phyloP scores from a whole-genome alignment of 805 yeast genomes.

The Lipomyces yamadae region DNA sequence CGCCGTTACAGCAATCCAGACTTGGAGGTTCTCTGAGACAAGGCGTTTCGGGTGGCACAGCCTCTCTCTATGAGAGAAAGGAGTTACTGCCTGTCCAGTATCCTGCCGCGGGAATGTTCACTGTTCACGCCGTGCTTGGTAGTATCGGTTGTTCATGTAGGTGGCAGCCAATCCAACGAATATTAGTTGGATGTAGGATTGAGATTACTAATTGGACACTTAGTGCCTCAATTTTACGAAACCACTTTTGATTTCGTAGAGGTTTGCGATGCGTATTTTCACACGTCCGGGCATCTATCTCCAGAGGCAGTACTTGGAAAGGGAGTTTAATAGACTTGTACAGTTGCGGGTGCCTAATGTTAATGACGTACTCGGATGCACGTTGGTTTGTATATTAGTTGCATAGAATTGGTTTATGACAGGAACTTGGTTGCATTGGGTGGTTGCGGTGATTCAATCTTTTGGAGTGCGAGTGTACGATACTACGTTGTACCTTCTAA shows the following conservation, averaged over 20 bases:
- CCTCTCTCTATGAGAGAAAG: slow-evolving; percentile 4
- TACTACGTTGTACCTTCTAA: neutral
- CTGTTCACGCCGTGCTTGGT: slow-evolving; percentile 11
- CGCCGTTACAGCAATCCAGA: slow-evolving; percentile 1
- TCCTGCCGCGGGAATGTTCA: slow-evolving; percentile 12
- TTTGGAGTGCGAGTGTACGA: neutral
- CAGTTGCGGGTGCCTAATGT: neutral
- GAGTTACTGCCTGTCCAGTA: slow-evolving; percentile 2
- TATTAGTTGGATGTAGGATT: slow-evolving; percentile 6
- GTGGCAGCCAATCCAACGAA: neutral
- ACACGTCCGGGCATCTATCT: slow-evolving; percentile 15
- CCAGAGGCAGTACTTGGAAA: slow-evolving; percentile 11
- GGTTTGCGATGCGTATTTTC: slow-evolving; percentile 25
- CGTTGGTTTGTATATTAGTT: neutral
- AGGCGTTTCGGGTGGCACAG: neutral
- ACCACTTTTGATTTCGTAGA: slow-evolving; percentile 22
- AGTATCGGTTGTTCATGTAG: neutral
- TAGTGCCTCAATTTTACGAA: slow-evolving; percentile 20
- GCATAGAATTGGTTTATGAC: neutral
- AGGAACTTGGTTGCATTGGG: neutral
- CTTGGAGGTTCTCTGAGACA: neutral
- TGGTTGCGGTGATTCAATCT: neutral
- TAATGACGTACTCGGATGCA: neutral
- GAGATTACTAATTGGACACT: slow-evolving; percentile 4
- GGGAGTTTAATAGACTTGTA: neutral